Percentiles rank a stretch among this genome's conserved stretches.
Conservation (phyloP, 257 asterid species). For the Solanum piurae region DNA sequence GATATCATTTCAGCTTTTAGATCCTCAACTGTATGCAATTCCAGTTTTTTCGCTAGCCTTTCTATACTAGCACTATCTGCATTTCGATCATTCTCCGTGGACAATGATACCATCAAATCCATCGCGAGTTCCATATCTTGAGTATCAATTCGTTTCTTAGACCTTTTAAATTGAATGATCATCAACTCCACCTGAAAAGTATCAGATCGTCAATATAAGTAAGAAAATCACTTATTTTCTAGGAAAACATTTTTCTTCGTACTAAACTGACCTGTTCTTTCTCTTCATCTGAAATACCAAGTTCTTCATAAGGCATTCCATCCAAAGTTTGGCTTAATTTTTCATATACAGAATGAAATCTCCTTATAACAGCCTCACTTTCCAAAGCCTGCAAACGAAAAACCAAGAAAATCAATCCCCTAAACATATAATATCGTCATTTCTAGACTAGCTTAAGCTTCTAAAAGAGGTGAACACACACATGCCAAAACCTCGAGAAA, state of each 20-base stretch:
- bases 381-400: conserved; percentile 47
- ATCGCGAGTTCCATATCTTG: conserved; percentile 91
- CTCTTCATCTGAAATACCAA: conserved; percentile 64
- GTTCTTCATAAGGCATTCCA: conserved; percentile 73
- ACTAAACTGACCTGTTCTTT: conserved; percentile 46
- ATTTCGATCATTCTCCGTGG: conserved; percentile 48
- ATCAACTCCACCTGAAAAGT: conserved; percentile 51
- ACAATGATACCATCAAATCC: conserved; percentile 78
- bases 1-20: conserved; percentile 48
- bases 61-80: conserved; percentile 63
- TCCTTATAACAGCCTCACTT: conserved; percentile 54
- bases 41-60: conserved; percentile 70
- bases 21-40: conserved; percentile 46
- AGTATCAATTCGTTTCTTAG: conserved; percentile 49
- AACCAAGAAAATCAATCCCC: background rate
- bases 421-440: background rate
- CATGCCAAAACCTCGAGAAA: background rate
- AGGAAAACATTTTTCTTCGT: background rate
- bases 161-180: conserved; percentile 44
- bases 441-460: background rate
- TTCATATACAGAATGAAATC: conserved; percentile 52
- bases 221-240: background rate
- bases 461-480: background rate
- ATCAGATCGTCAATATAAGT: background rate
- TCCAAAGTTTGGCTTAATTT: conserved; percentile 49